phyloP scores from a whole-genome alignment of 805 yeast genomes.

The Vanderwaltozyma tropicalis region DNA sequence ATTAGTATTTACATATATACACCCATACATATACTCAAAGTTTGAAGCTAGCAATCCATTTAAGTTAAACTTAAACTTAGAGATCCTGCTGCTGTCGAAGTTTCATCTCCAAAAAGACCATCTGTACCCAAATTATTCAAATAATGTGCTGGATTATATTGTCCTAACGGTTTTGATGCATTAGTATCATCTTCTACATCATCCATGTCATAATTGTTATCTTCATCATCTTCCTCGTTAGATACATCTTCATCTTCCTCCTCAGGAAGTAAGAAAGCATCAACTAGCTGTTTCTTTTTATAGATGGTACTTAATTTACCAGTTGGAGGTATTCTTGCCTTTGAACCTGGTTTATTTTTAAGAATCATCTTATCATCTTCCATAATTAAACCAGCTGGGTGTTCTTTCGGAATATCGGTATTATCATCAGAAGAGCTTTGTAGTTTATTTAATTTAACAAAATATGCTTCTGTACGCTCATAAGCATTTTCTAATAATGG shows the following conservation, averaged over 20 bases:
- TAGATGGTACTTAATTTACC: conserved; percentile 70
- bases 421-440: conserved; percentile 29
- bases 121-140: not conserved
- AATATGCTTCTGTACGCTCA: conserved; percentile 33
- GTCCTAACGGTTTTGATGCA: not conserved
- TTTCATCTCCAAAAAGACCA: not conserved
- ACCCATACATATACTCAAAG: too few relatives aligned
- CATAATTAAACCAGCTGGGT: conserved; percentile 38
- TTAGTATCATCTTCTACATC: not conserved
- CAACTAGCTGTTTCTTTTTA: conserved; percentile 51
- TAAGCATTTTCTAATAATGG: conserved; percentile 41
- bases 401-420: not conserved
- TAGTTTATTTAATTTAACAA: conserved; percentile 26
- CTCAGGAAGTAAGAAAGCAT: conserved; percentile 44
- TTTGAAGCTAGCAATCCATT: too few relatives aligned
- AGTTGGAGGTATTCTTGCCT: conserved; percentile 82
- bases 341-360: conserved; percentile 52
- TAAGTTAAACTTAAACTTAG: too few relatives aligned
- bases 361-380: conserved; percentile 84
- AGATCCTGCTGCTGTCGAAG: too few relatives aligned
- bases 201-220: not conserved
- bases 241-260: conserved; percentile 8
- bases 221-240: not conserved
- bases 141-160: not conserved
- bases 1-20: too few relatives aligned